Percentiles rank a stretch among this genome's conserved stretches.
Evolutionary conservation across 768 basidiomycete genomes (phyloP).

Genomic region (Boletus rufocinnamomeus): DNA sequence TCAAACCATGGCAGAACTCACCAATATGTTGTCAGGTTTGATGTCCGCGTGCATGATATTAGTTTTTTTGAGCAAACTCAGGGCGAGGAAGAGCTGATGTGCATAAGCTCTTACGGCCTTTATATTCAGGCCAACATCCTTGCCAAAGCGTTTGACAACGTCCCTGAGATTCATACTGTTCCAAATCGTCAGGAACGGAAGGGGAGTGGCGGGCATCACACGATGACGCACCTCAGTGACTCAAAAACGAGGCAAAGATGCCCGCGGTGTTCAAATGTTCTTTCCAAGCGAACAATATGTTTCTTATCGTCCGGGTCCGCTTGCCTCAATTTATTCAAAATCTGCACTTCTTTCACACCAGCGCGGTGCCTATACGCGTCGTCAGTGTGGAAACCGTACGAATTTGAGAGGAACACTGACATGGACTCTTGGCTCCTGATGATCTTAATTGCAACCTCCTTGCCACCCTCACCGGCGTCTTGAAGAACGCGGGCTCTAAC

Average conservation of each 20-base stretch:
- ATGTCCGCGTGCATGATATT: constrained; percentile 98
- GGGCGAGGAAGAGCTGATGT: constrained; percentile 89
- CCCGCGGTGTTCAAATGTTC: constrained; percentile 96
- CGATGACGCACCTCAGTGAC: constrained; percentile 68
- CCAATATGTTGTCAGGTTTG: constrained; percentile 97
- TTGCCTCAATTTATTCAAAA: constrained; percentile 81
- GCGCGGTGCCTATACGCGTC: constrained; percentile 77
- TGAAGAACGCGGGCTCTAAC: constrained; percentile 84
- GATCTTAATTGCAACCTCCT: constrained; percentile 97
- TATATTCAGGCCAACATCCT: constrained; percentile 95
- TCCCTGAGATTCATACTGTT: constrained; percentile 96
- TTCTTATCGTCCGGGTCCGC: constrained; percentile 97
- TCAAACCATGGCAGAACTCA: constrained; percentile 40
- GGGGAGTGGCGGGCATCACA: constrained; percentile 5
- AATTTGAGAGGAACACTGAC: constrained; percentile 49
- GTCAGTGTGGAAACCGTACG: constrained; percentile 7
- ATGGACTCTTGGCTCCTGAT: constrained; percentile 95
- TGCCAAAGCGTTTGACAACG: constrained; percentile 96
- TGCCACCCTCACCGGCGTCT: constrained; percentile 54
- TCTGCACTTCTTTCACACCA: constrained; percentile 88
- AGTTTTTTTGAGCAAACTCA: constrained; percentile 82
- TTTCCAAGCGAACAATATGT: constrained; percentile 88
- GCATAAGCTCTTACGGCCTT: constrained; percentile 98
- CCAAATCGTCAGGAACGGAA: constrained; percentile 13
- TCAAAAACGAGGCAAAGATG: constrained; percentile 97